Evolutionary conservation across 352 stramenopile genomes (phyloP), one percentile per base, ranked within the genome.

Genomic region (Globisporangium emineosum): DNA sequence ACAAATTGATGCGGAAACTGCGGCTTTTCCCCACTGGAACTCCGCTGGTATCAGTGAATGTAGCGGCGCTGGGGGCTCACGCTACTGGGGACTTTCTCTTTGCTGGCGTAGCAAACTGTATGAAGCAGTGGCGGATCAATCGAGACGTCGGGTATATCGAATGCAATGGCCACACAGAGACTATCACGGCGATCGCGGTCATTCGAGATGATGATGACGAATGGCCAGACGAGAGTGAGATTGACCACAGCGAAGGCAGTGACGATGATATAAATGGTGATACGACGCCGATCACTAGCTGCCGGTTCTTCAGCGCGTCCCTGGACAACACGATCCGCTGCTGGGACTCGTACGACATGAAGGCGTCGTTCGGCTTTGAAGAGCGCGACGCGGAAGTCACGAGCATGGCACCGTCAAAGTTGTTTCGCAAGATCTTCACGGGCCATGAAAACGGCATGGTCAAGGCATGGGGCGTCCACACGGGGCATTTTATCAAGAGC

Each of bases 331-430:
- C 80, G n/a, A 73, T 93, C 21, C 77, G 84, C 1, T 93, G 84
- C 61, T 93, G 84, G 84, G 82, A 90, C 40, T 73, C 77, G 43
- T 88, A 88, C 61, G 79, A 89, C 30, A 82, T 88, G 69, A 83
- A 86, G 35, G 62, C 71, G 3, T 69, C 79, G 5, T 90, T 80
- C 53, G 69, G 76, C 19, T 93, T 91, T 64, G 78, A 90, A 60
- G 84, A 91, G 63, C 72, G 71, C n/a, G 53, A 76, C 4, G 81
- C 77, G 0, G 82, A 93, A 58, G 74, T 93, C 30, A 89, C 81
- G 21, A 81, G 74, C 45, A 85, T 91, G 62, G 40, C 74, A 4
- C 62, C 72, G 9, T 83, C 81, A 0, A 81, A 75, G 40, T 67
- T 75, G 42, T 88, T 78, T 27, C 59, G 73, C 10, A 86, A 88